Conservation (phyloP, 1,284 basidiomycete species). For the Tranzscheliella williamsii region DNA sequence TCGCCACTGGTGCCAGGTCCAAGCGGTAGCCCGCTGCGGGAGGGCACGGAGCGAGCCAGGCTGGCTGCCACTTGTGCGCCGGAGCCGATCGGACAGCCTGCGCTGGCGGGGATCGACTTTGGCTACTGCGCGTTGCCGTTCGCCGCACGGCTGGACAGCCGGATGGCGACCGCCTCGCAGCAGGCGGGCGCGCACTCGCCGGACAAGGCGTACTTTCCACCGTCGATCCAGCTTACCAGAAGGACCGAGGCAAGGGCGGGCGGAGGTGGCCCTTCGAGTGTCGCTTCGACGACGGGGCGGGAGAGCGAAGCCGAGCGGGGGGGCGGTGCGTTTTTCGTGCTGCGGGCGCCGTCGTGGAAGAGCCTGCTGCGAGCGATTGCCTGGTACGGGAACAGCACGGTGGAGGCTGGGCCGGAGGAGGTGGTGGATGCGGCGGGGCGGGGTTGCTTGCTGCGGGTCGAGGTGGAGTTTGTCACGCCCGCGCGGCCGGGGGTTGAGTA, state of each 20-base stretch:
- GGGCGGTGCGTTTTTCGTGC: constrained; percentile 22
- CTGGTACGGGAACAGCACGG: constrained; percentile 48
- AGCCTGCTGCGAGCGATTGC: constrained; percentile 43
- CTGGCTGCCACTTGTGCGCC: constrained; percentile 1
- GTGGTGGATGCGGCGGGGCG: constrained; percentile 29
- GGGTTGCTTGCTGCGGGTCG: constrained; percentile 17
- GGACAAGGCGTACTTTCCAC: constrained; percentile 26
- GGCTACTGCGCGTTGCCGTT: constrained; percentile 40
- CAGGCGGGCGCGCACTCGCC: background rate
- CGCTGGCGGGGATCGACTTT: constrained; percentile 41
- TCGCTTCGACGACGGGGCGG: too few species aligned
- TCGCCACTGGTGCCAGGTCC: too few species aligned
- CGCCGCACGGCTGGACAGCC: constrained; percentile 17
- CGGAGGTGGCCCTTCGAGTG: constrained; percentile 1
- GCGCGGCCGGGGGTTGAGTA: constrained; percentile 13
- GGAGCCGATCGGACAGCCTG: constrained; percentile 19
- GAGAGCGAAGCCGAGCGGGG: background rate
- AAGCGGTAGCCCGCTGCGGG: too few species aligned
- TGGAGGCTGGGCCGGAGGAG: constrained; percentile 39
- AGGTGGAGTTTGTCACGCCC: constrained; percentile 50
- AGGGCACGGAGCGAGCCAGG: too few species aligned
- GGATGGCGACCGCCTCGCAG: constrained; percentile 1
- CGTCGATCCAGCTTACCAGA: constrained; percentile 20
- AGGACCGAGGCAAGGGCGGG: too few species aligned
- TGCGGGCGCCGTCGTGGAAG: constrained; percentile 47